Base-by-base conservation (phyloP, 2,329 filamentous ascomycete genomes). In the Xylariaceae sp. region DNA sequence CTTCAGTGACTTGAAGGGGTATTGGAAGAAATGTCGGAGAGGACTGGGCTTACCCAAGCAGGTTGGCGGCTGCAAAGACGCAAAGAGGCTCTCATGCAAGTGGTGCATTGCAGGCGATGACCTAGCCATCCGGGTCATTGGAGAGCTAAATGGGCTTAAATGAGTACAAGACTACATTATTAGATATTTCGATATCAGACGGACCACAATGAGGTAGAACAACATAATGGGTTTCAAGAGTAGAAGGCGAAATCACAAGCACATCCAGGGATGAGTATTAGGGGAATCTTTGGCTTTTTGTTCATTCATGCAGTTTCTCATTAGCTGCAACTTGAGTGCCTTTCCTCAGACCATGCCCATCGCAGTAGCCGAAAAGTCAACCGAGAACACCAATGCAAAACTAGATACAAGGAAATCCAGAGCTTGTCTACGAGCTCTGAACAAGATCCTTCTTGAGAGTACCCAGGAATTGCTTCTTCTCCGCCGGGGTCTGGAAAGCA, bases 391-490 rank as follows among this genome's bases (percentile, higher is more conserved):
- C 74, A 64, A 69, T 75, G 70, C 70, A 71, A 72, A 70, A 64
- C 61, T 63, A 69, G 54, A 60, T 61, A 69, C 61, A 67, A 68
- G 62, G 61, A 71, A 70, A 68, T 41, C 54, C 52, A 49, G 48
- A 54, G 44, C 51, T 45, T 45, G 44, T 50, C 61, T 69, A 70
- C 50, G 64, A 63, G 63, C 56, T 74, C 72, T 57, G 72, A 54
- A 66, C 71, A 48, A 81, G 68, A 62, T 98, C 93, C 89, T 97
- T 98, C 89, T 98, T 98, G 87, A 98, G 89, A 46, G 89, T 94
- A 78, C 93, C 93, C 75, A 95, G 72, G 81, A 89, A 93, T 70
- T 89, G 83, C 78, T 87, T 88, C 89, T 98, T 98, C 87, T 98
- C 93, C 67, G 87, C 86, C 57, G 85, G 78, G 54, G 93, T 98